These are phyloP conservation scores for Balamuthia mandrillaris DNA, from an alignment of 208 protist species.

Conservation along the genomic window DNA sequence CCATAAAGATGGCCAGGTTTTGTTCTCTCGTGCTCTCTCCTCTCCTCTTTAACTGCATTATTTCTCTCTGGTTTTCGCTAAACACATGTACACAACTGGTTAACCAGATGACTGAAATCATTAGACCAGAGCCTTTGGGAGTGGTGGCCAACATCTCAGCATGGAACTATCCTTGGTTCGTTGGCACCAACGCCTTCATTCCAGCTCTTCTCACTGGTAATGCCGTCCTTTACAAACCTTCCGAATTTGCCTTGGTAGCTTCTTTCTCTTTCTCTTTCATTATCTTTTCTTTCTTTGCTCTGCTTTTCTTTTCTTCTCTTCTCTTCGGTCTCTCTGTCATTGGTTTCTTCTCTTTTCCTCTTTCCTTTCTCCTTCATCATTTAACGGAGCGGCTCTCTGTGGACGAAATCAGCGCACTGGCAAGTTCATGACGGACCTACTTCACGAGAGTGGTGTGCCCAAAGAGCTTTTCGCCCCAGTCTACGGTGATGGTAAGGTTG, in stretches of 20 bases:
- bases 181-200: constrained; percentile 44
- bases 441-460: constrained; percentile 41
- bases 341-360: no score
- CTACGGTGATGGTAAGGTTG: constrained; percentile 32
- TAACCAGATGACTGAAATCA: not conserved
- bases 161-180: constrained; percentile 62
- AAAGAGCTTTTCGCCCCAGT: constrained; percentile 22
- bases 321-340: no score
- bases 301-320: no score
- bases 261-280: no score
- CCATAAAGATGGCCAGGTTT: not conserved
- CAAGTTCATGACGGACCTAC: not conserved
- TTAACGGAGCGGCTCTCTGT: no score
- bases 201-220: constrained; percentile 57
- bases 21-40: not conserved
- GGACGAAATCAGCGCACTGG: constrained; percentile 15
- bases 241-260: constrained; percentile 38
- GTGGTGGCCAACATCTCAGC: constrained; percentile 53
- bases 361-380: no score
- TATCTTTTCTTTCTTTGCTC: no score
- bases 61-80: not conserved
- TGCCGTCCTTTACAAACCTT: constrained; percentile 54
- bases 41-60: not conserved
- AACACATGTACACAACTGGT: not conserved
- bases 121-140: constrained; percentile 17